Conservation (phyloP, 805 yeast genomes). For the Pichia pseudocactophila region DNA sequence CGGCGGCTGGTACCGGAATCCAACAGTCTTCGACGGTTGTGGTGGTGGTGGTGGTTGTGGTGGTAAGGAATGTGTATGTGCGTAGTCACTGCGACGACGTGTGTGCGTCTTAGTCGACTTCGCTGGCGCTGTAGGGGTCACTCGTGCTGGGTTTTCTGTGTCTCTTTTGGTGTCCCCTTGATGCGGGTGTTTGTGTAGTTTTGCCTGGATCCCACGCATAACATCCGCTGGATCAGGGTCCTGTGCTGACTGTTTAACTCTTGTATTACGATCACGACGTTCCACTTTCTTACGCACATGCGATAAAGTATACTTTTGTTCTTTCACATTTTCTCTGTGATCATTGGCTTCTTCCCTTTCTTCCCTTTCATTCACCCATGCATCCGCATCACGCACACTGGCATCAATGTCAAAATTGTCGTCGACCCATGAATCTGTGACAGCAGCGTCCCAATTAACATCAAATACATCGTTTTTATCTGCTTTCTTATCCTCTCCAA, state of each 20-base stretch:
- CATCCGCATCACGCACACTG: neutral
- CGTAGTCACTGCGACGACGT: neutral
- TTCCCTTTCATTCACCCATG: slow-evolving; percentile 6
- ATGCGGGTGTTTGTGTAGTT: neutral
- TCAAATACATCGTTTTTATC: neutral
- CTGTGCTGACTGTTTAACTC: too few relatives aligned
- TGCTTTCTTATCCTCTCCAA: neutral
- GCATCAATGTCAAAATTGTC: slow-evolving; percentile 19
- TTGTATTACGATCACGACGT: neutral
- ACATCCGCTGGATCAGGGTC: neutral
- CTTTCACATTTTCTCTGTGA: neutral
- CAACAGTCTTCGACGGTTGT: too few relatives aligned
- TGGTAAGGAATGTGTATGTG: neutral
- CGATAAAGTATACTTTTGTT: too few relatives aligned
- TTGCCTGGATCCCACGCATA: neutral
- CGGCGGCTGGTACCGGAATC: too few relatives aligned
- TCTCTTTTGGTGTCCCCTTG: too few relatives aligned
- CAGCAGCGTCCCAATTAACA: neutral
- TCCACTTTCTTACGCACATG: neutral
- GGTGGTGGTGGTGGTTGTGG: neutral
- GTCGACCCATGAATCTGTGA: slow-evolving; percentile 22
- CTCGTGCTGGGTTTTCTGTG: neutral
- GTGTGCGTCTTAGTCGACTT: neutral
- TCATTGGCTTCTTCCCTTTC: neutral
- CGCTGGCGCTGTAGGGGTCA: neutral